These are phyloP conservation scores for Stipa capillata DNA, from an alignment of 176 grass and related monocot genomes.

Conservation along the genomic window DNA sequence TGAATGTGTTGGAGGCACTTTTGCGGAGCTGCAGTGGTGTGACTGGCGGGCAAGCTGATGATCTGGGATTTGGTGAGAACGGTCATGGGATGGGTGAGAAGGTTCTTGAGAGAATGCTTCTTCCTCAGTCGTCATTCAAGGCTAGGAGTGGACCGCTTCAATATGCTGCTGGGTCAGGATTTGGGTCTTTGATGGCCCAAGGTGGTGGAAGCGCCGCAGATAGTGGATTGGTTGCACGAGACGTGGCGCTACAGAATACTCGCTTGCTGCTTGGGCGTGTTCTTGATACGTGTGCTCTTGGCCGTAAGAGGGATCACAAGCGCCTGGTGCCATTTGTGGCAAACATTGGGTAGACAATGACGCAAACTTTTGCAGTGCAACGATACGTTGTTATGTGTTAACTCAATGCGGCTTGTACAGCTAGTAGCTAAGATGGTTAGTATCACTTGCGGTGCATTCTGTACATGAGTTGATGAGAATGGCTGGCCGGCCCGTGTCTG, in stretches of 20 bases:
- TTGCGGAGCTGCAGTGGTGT: slow-evolving; percentile 74
- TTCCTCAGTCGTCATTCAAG: slow-evolving; percentile 78
- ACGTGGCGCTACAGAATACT: slow-evolving; percentile 75
- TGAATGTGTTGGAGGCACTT: slow-evolving; percentile 88
- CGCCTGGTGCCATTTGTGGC: slow-evolving; percentile 86
- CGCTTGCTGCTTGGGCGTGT: slow-evolving; percentile 80
- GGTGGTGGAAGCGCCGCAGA: slow-evolving; percentile 39
- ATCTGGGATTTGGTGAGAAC: slow-evolving; percentile 38
- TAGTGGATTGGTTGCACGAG: slow-evolving; percentile 41
- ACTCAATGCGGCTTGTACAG: background rate
- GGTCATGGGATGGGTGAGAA: slow-evolving; percentile 64
- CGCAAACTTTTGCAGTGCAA: background rate
- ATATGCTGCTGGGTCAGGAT: slow-evolving; percentile 59
- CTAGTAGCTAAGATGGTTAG: background rate
- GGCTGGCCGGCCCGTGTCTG: too few relatives aligned
- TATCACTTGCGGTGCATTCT: background rate
- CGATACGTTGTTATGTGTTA: slow-evolving; percentile 18
- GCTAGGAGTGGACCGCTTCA: slow-evolving; percentile 67
- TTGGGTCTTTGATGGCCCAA: slow-evolving; percentile 46
- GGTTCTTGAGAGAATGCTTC: slow-evolving; percentile 56
- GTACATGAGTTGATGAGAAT: background rate
- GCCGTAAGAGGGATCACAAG: slow-evolving; percentile 90
- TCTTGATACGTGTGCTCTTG: slow-evolving; percentile 83
- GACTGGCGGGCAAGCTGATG: slow-evolving; percentile 35
- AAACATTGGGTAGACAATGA: slow-evolving; percentile 38